Evolutionary conservation across 441 rosid genomes (phyloP).

Genomic region (Mallotus repandus): DNA sequence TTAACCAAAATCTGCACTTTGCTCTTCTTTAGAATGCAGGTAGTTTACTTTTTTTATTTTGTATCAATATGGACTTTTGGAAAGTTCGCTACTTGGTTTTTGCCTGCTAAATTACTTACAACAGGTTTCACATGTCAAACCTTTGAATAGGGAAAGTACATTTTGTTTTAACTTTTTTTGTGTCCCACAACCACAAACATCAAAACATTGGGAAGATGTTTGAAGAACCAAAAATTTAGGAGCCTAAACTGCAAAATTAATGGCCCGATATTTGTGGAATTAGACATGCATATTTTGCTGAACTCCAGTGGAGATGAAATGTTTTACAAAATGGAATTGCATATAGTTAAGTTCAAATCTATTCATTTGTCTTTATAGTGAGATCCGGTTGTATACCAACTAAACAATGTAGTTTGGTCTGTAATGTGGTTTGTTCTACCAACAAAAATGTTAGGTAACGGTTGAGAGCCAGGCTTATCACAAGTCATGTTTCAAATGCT

Average conservation of each 20-base stretch:
- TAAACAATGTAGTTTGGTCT: not conserved
- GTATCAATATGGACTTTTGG: too few species aligned
- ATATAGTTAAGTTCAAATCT: not conserved
- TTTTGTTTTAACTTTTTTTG: too few species aligned
- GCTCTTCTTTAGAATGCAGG: too few species aligned
- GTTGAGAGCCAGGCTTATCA: conserved; percentile 91
- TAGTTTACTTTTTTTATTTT: too few species aligned
- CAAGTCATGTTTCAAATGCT: conserved; percentile 96
- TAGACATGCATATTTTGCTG: not conserved
- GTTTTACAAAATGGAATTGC: not conserved
- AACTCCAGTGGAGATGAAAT: not conserved
- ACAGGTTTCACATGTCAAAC: not conserved
- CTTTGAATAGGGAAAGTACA: not conserved
- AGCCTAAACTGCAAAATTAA: not conserved
- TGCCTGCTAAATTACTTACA: too few species aligned
- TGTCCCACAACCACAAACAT: too few species aligned
- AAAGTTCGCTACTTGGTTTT: too few species aligned
- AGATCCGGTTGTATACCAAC: not conserved
- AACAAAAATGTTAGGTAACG: conserved; percentile 53
- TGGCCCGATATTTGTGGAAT: conserved; percentile 4
- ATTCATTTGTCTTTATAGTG: not conserved
- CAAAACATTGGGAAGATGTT: not conserved
- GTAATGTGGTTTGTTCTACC: not conserved
- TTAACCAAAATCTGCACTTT: not conserved
- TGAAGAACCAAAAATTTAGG: not conserved